A percentile compares a stretch with the other conserved stretches of the same genome.
Conservation (phyloP, 1,284 basidiomycete genomes). For the Golubevia pallescens region DNA sequence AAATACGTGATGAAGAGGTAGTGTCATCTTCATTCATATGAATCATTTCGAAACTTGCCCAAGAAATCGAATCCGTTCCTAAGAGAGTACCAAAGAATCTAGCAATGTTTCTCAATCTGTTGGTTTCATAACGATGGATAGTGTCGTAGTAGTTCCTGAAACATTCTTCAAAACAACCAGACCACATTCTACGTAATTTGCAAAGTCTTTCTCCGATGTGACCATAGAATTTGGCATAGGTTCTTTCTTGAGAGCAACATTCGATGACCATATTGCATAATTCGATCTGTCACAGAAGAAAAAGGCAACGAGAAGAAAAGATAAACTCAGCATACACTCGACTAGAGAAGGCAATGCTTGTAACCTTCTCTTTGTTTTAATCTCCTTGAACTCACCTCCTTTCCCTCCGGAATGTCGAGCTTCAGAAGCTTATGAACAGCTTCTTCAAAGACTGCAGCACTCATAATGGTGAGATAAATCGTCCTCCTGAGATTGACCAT, state of each 20-base stretch:
- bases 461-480: slow-evolving; percentile 99
- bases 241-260: slow-evolving; percentile 98
- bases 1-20: slow-evolving; percentile 93
- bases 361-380: neutral
- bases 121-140: slow-evolving; percentile 98
- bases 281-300: slow-evolving; percentile 73
- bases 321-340: neutral
- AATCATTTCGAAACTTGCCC: slow-evolving; percentile 82
- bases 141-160: slow-evolving; percentile 92
- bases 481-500: slow-evolving; percentile 89
- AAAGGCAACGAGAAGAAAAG: slow-evolving; percentile 1
- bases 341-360: slow-evolving; percentile 9
- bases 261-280: slow-evolving; percentile 98
- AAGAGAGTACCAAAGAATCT: slow-evolving; percentile 89
- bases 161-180: slow-evolving; percentile 82
- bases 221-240: slow-evolving; percentile 94
- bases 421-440: slow-evolving; percentile 97
- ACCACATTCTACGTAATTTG: slow-evolving; percentile 93
- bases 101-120: slow-evolving; percentile 93
- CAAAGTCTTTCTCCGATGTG: slow-evolving; percentile 94
- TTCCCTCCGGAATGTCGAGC: slow-evolving; percentile 85
- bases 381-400: slow-evolving; percentile 73
- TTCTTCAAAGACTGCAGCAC: slow-evolving; percentile 80
- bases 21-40: slow-evolving; percentile 98
- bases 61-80: slow-evolving; percentile 81